phyloP scores from a whole-genome alignment of 2,329 filamentous ascomycete genomes.

The Claviceps capensis region DNA sequence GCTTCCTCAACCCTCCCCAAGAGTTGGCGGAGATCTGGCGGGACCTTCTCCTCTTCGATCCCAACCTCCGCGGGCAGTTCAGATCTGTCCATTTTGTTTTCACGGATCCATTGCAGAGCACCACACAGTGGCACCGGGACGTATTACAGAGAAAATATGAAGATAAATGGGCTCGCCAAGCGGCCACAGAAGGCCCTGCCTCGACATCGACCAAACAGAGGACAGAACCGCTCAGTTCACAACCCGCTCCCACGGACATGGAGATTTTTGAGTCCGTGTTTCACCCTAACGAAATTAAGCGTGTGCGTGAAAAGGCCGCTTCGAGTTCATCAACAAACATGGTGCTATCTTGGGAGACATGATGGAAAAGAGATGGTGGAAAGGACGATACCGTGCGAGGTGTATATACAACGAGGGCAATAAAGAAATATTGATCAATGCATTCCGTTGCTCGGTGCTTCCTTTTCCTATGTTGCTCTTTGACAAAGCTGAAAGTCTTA shows the following conservation, averaged over 20 bases:
- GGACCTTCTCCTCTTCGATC: slow-evolving; percentile 48
- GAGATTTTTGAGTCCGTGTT: slow-evolving; percentile 42
- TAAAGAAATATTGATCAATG: too few species aligned
- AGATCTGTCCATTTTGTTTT: slow-evolving; percentile 50
- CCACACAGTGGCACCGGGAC: slow-evolving; percentile 36
- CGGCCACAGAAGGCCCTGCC: too few species aligned
- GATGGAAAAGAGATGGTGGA: neutral
- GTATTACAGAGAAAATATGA: slow-evolving; percentile 15
- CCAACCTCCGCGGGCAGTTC: slow-evolving; percentile 48
- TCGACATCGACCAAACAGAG: slow-evolving; percentile 6
- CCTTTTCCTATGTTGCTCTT: too few species aligned
- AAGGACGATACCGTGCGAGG: neutral
- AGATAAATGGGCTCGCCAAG: too few species aligned
- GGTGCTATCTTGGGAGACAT: slow-evolving; percentile 23
- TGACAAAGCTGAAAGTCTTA: too few species aligned
- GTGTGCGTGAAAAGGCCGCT: slow-evolving; percentile 37
- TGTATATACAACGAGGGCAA: neutral
- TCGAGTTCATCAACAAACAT: slow-evolving; percentile 40
- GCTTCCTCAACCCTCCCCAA: slow-evolving; percentile 48
- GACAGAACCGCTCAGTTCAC: slow-evolving; percentile 18
- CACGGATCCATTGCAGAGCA: slow-evolving; percentile 42
- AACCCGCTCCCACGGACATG: slow-evolving; percentile 26
- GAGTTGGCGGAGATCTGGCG: slow-evolving; percentile 54
- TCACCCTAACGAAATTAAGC: slow-evolving; percentile 32
- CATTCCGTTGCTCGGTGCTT: too few species aligned